Evolutionary conservation across 2,329 filamentous ascomycete genomes (phyloP), one percentile per base, ranked within the genome.

Genomic region (Trichoderma sp.): DNA sequence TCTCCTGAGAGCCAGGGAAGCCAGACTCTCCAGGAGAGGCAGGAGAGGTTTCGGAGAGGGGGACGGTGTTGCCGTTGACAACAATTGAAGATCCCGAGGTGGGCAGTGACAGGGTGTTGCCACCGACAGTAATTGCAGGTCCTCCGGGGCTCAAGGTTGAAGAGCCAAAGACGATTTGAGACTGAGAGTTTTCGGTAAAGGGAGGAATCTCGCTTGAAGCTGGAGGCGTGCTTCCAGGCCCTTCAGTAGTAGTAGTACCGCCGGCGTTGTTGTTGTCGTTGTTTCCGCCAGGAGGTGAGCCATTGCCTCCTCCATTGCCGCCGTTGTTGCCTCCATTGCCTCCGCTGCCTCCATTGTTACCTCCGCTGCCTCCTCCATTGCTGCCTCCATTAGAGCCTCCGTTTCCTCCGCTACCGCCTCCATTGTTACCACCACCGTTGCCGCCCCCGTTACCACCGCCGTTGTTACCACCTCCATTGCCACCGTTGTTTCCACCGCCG

Each of bases 151-250:
- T 64, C 60, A 71, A 34, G 3, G 68, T 64, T 6, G 58, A 30
- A 30, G 60, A 69, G 30, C 63, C 70, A 30, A 56, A 21, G 18
- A 69, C 53, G 32, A 72, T 28, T 8, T 58, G 26, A 26, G 70
- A 69, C 64, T 72, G 70, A 24, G 70, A 56, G 39, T 72, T 68
- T 6, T 60, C 70, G 2, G 64, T 72, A 28, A 69, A 69, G 7
- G 67, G 57, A 36, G 57, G 26, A 53, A 26, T 11, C n/a, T 28
- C 66, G 14, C 18, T 61, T 47, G 36, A 28, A 28, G 18, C 11
- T 4, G 66, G 11, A 9, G 66, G 34, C 4, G 66, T 53, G 57
- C 12, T 57, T 36, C 34, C 28, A 15, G 67, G 32, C 12, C 47
- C 53, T 58, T 47, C 69, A 28, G 28, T 62, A 9, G 51, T 62